Percentiles rank a stretch among this genome's conserved stretches.
phyloP scores from a whole-genome alignment of 2,329 filamentous ascomycete species.

The Aphanocladium album region DNA sequence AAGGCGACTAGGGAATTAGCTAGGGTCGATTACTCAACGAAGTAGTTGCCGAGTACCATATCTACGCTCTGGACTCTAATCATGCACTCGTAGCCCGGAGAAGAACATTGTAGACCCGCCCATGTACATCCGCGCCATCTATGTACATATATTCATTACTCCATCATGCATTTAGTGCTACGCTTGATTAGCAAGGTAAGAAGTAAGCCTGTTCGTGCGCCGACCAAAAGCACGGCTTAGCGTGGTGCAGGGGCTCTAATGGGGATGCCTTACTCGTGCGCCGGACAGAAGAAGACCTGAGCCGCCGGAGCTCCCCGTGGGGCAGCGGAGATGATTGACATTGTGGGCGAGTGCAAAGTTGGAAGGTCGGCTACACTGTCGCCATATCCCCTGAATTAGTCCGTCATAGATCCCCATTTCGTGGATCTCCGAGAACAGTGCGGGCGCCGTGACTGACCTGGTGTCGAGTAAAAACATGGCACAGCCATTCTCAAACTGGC shows the following conservation, averaged over 20 bases:
- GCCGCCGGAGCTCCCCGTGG: neutral
- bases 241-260: neutral
- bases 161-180: neutral
- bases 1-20: neutral
- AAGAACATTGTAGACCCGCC: too few species aligned
- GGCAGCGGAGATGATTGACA: neutral
- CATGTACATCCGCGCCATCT: neutral
- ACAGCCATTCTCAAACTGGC: neutral
- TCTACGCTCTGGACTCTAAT: too few species aligned
- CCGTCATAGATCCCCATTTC: neutral
- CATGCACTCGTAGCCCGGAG: too few species aligned
- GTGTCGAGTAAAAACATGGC: neutral
- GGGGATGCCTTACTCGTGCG: neutral
- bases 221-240: neutral
- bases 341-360: neutral
- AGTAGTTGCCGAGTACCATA: too few species aligned
- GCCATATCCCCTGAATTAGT: neutral
- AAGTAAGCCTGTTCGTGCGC: too few species aligned
- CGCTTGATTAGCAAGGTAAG: neutral
- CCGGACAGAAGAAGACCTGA: neutral
- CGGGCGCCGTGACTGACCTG: neutral
- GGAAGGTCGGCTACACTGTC: neutral
- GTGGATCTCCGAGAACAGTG: neutral
- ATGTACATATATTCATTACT: neutral
- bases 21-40: neutral